phyloP scores from a whole-genome alignment of 148 eudicot species.

The Fallopia convolvulus region DNA sequence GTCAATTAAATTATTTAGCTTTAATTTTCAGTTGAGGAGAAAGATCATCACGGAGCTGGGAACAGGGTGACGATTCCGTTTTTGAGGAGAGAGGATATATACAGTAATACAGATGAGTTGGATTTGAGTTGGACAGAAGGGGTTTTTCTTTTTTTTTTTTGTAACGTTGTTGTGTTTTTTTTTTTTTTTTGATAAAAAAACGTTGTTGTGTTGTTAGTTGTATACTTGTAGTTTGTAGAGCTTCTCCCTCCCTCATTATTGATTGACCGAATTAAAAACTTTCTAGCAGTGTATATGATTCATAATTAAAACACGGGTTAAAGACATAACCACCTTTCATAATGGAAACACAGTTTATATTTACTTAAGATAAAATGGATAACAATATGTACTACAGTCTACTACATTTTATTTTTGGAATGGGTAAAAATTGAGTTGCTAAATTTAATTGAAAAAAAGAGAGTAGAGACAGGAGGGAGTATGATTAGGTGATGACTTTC shows the following conservation, averaged over 20 bases:
- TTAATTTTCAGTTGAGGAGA: not conserved
- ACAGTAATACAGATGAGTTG: conserved; percentile 4
- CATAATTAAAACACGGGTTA: not conserved
- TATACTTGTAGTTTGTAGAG: not conserved
- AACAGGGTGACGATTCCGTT: conserved; percentile 2
- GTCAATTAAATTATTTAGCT: not conserved
- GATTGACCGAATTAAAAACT: not conserved
- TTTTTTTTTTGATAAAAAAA: not conserved
- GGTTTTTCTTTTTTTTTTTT: not conserved
- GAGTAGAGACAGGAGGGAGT: too few relatives aligned
- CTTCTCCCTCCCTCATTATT: not conserved
- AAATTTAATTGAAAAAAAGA: too few relatives aligned
- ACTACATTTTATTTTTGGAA: too few relatives aligned
- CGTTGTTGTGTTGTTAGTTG: not conserved
- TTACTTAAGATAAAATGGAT: not conserved
- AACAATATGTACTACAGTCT: too few relatives aligned
- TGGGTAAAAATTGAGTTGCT: not conserved
- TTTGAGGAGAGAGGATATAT: not conserved
- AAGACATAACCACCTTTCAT: too few relatives aligned
- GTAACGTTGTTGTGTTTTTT: not conserved
- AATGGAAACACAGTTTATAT: not conserved
- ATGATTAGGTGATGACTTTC: too few relatives aligned
- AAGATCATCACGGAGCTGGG: conserved; percentile 6
- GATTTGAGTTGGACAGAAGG: not conserved
- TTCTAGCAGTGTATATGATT: not conserved